A percentile compares a stretch with the other conserved stretches of the same genome.
phyloP scores from a whole-genome alignment of 352 stramenopile genomes.

The Phytopythium helicoides region DNA sequence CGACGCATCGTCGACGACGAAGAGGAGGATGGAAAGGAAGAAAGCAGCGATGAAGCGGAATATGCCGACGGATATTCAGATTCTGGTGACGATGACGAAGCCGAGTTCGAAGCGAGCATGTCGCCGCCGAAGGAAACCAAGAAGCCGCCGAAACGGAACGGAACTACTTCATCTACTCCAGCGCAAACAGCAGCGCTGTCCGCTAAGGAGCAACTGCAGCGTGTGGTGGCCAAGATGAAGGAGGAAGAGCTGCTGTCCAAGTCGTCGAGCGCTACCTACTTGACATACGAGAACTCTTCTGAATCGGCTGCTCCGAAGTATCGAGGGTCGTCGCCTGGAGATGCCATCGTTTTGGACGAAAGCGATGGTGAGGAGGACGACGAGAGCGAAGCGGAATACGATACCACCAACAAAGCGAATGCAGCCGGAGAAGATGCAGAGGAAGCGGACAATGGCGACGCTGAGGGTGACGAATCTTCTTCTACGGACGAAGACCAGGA shows the following conservation, averaged over 20 bases:
- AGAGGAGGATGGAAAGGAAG: constrained; percentile 13
- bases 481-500: constrained; percentile 67
- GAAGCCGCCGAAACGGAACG: constrained; percentile 18
- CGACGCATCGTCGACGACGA: constrained; percentile 24
- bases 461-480: constrained; percentile 37
- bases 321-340: constrained; percentile 30
- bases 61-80: constrained; percentile 30
- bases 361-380: constrained; percentile 4
- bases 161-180: not conserved
- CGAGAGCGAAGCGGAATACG: constrained; percentile 16
- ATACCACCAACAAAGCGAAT: constrained; percentile 20
- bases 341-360: constrained; percentile 49
- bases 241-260: constrained; percentile 20
- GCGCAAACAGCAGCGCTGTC: too few species aligned
- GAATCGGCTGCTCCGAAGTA: constrained; percentile 2
- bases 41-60: constrained; percentile 25
- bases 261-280: constrained; percentile 16
- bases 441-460: constrained; percentile 20
- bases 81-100: constrained; percentile 31
- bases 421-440: constrained; percentile 36
- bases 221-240: constrained; percentile 29
- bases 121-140: constrained; percentile 7
- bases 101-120: constrained; percentile 29
- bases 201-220: constrained; percentile 21
- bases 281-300: constrained; percentile 23